Conservation (phyloP, 2,329 filamentous ascomycete species). For the Cladophialophora yegresii region DNA sequence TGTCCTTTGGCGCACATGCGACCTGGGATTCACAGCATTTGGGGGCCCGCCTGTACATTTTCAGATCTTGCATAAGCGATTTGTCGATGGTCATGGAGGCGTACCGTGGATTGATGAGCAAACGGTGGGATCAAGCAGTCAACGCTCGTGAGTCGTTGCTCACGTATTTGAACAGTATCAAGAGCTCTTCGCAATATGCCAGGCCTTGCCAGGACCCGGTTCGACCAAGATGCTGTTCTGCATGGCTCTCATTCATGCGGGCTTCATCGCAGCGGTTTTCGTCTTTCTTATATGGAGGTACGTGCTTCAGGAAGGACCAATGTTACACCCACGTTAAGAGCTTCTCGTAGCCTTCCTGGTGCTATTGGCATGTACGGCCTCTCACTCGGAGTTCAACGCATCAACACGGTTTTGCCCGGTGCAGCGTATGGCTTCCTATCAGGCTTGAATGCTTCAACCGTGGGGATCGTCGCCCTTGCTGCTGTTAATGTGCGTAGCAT, state of each 20-base stretch:
- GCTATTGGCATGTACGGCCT: conserved; percentile 70
- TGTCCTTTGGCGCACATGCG: conserved; percentile 52
- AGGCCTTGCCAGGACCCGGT: conserved; percentile 67
- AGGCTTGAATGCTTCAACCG: conserved; percentile 70
- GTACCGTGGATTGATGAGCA: conserved; percentile 70
- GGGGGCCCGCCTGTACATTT: conserved; percentile 71
- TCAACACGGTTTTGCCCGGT: conserved; percentile 60
- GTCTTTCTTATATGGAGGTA: conserved; percentile 67
- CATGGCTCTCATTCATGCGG: conserved; percentile 65
- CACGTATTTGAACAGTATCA: conserved; percentile 57
- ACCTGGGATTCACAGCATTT: conserved; percentile 66
- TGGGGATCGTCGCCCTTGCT: conserved; percentile 70
- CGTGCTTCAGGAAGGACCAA: conserved; percentile 16
- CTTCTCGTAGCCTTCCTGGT: conserved; percentile 60
- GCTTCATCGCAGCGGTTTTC: conserved; percentile 59
- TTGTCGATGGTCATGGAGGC: conserved; percentile 54
- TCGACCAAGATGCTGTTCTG: conserved; percentile 73
- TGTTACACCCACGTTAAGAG: not conserved
- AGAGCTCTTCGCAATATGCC: conserved; percentile 69
- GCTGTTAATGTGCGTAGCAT: conserved; percentile 53
- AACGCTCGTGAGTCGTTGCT: not conserved
- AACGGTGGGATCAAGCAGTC: conserved; percentile 50
- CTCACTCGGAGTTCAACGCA: conserved; percentile 63
- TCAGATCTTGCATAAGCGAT: conserved; percentile 64
- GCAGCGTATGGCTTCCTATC: conserved; percentile 70